Percentiles rank a stretch among this genome's conserved stretches.
phyloP scores from a whole-genome alignment of 306 rosid species.

The Fragaria iinumae region DNA sequence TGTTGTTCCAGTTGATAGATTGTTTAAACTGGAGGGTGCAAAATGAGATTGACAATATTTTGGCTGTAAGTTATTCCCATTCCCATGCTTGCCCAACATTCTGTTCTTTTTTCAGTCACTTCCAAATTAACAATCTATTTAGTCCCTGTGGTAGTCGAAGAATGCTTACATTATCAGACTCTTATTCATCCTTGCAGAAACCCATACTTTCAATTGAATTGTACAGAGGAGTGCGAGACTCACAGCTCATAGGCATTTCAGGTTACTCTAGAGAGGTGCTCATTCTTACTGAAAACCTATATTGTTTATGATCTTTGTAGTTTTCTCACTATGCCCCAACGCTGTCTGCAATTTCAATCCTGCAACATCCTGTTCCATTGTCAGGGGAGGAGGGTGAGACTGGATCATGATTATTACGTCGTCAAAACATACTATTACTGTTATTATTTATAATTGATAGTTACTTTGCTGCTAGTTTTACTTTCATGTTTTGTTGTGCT shows the following conservation, averaged over 20 bases:
- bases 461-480: background rate
- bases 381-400: background rate
- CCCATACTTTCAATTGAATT: slow-evolving; percentile 75
- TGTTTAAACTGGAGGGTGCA: slow-evolving; percentile 86
- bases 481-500: slow-evolving; percentile 1
- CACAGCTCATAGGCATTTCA: slow-evolving; percentile 90
- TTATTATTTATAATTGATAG: background rate
- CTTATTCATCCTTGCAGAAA: slow-evolving; percentile 55
- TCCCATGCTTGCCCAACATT: background rate
- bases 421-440: background rate
- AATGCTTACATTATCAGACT: slow-evolving; percentile 20
- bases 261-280: slow-evolving; percentile 93
- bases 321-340: background rate
- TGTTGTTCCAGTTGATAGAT: slow-evolving; percentile 68
- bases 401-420: background rate
- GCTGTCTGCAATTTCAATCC: slow-evolving; percentile 17
- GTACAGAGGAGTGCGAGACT: slow-evolving; percentile 78
- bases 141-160: slow-evolving; percentile 18
- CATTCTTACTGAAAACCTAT: slow-evolving; percentile 19
- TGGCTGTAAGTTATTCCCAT: slow-evolving; percentile 51
- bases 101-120: background rate
- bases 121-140: slow-evolving; percentile 1
- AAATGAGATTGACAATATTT: slow-evolving; percentile 79
- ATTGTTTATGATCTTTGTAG: background rate
- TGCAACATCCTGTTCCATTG: background rate